Evolutionary conservation across 495 filamentous ascomycete genomes (phyloP), one percentile per base, ranked within the genome.

Genomic region (Penicillium angulare): DNA sequence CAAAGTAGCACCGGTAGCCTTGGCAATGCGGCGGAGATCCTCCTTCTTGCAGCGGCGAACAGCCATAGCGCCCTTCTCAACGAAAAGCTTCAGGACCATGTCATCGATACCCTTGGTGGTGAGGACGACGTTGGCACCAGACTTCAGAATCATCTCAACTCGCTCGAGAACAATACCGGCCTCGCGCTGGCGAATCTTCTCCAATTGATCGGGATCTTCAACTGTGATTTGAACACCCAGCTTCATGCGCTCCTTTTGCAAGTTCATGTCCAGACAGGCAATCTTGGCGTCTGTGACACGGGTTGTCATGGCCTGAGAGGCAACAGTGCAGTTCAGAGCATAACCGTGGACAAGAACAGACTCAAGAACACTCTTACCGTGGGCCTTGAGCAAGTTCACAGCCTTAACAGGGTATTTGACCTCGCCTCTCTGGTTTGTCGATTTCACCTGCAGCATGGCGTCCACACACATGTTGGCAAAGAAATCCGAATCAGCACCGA

Each of bases 21-120:
- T 96, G 23, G 95, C 92, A 67, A 99, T 97, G 47, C 93, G 85
- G 60, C 93, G 80, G 44, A 99, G 80, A 60, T 99, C 93, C 72
- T 99, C 93, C 80, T 99, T 99, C 79, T 99, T 99, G 73, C 92
- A 97, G 57, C 93, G 81, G 39, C 93, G 85, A 17, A 99, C 91
- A 13, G 87, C 93, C 89, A 99, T 97, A 47, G 91, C 92, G 47
- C 92, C 92, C 67, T 81, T 86, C 79, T 99, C 95, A 44, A 97
- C 80, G 63, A 99, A 97, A 27, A 87, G 75, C 79, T 99, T 99
- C 55, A 99, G 74, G 55, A 86, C 86, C 71, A 97, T 79, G 55
- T 99, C 93, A 65, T 99, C 93, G 60, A 99, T 97, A 60, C 93
- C 93, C 77, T 99, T 97, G 27, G 93, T 97, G 7, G 95, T 99